These are phyloP conservation scores for Leccinum uliginosum DNA, from an alignment of 768 basidiomycete species.

Conservation along the genomic window DNA sequence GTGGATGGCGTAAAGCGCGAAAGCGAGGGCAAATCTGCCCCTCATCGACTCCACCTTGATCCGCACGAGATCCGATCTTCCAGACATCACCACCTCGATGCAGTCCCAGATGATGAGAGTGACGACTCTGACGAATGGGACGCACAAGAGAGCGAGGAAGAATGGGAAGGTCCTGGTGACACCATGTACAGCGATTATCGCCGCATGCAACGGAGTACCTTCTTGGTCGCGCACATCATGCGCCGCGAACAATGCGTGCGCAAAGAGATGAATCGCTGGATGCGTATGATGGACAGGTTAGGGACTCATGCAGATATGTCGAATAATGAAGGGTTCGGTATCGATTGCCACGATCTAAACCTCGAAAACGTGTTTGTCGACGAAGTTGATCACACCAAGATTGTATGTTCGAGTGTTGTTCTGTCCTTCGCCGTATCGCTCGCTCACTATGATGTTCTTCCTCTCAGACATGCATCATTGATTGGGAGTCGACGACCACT, in stretches of 20 bases:
- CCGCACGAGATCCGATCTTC: constrained; percentile 72
- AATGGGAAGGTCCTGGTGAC: constrained; percentile 70
- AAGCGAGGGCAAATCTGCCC: constrained; percentile 71
- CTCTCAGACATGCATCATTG: constrained; percentile 75
- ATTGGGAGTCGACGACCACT: constrained; percentile 89
- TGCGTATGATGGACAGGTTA: constrained; percentile 60
- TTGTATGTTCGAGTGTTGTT: constrained; percentile 46
- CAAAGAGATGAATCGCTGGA: constrained; percentile 71
- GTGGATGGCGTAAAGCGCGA: constrained; percentile 68
- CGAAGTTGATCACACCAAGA: constrained; percentile 55
- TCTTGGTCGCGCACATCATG: constrained; percentile 66
- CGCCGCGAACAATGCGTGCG: constrained; percentile 59
- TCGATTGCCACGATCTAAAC: constrained; percentile 85
- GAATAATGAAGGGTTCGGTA: constrained; percentile 58
- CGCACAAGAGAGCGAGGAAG: constrained; percentile 73
- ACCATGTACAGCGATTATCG: constrained; percentile 81
- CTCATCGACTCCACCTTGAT: constrained; percentile 75
- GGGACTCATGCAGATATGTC: constrained; percentile 30
- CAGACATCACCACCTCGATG: constrained; percentile 61
- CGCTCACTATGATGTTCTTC: neutral
- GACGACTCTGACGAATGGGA: constrained; percentile 80
- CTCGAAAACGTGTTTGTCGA: constrained; percentile 85
- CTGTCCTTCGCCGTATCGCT: neutral
- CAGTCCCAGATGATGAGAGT: constrained; percentile 68
- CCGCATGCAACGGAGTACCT: constrained; percentile 74